Conservation (phyloP, 257 asterid genomes). For the Verbena officinalis region DNA sequence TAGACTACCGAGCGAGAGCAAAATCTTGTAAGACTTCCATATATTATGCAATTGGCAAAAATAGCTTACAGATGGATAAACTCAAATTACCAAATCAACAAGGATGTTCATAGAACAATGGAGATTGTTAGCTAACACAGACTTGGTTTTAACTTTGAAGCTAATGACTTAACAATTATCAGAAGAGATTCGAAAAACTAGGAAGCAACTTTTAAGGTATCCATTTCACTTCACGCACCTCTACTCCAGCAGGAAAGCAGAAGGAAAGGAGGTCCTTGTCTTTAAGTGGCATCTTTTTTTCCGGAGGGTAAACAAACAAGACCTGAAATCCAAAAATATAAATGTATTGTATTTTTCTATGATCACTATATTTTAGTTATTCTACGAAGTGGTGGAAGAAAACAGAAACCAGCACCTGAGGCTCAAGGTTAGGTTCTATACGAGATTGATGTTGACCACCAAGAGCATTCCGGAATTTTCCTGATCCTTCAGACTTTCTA, state of each 20-base stretch:
- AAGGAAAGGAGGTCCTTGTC: conserved; percentile 96
- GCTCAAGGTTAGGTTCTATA: conserved; percentile 94
- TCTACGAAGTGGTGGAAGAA: not conserved
- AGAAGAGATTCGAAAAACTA: conserved; percentile 3
- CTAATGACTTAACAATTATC: conserved; percentile 12
- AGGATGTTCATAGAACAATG: not conserved
- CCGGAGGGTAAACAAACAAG: conserved; percentile 98
- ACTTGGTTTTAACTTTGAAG: conserved; percentile 5
- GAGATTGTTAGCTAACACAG: not conserved
- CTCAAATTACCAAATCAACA: not conserved
- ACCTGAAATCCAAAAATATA: conserved; percentile 62
- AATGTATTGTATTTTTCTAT: conserved; percentile 20
- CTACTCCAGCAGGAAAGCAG: conserved; percentile 97
- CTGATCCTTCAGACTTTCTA: conserved; percentile 80
- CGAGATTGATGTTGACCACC: conserved; percentile 86
- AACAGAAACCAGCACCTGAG: conserved; percentile 64
- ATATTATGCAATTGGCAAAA: conserved; percentile 1
- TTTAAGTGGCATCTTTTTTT: conserved; percentile 90
- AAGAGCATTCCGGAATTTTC: conserved; percentile 72
- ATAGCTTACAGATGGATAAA: conserved; percentile 8
- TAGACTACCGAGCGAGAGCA: conserved; percentile 17
- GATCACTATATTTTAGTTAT: not conserved
- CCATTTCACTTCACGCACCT: conserved; percentile 51
- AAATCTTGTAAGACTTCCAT: conserved; percentile 9
- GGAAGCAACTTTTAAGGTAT: not conserved